Conservation (phyloP, 495 filamentous ascomycete genomes). For the Aspergillus nanangensis region DNA sequence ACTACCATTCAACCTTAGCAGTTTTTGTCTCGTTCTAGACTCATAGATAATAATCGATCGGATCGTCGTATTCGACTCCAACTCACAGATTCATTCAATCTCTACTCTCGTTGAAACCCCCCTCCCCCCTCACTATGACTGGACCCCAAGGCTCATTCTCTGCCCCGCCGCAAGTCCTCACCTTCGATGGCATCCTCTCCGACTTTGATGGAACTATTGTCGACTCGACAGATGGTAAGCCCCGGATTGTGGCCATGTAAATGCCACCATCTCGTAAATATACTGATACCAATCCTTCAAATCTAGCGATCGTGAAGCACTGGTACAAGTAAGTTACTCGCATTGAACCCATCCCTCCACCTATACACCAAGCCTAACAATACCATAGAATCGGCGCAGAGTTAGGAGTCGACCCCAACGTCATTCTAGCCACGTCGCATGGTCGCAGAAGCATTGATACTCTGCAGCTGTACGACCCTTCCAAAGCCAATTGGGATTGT, state of each 20-base stretch:
- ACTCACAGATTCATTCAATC: background rate
- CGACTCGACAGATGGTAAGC: conserved; percentile 41
- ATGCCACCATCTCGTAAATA: background rate
- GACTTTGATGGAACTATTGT: conserved; percentile 76
- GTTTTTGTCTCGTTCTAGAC: too few relatives aligned
- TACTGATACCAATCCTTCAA: conserved; percentile 6
- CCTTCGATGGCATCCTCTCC: conserved; percentile 78
- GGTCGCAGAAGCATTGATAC: conserved; percentile 82
- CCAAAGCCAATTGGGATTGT: conserved; percentile 90
- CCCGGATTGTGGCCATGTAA: background rate
- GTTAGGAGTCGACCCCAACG: conserved; percentile 72
- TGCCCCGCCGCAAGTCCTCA: conserved; percentile 51
- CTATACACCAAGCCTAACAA: background rate
- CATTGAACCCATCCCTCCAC: background rate
- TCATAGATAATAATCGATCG: too few relatives aligned
- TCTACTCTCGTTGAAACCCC: background rate
- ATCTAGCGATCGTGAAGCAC: conserved; percentile 80
- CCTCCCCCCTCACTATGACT: conserved; percentile 23
- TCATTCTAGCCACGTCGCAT: conserved; percentile 84
- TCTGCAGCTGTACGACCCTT: conserved; percentile 66
- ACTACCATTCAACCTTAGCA: too few relatives aligned
- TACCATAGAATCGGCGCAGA: conserved; percentile 67
- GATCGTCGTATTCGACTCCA: background rate
- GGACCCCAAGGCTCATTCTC: conserved; percentile 45
- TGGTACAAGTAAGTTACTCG: conserved; percentile 67